These are phyloP conservation scores for Paramecium caudatum DNA, from an alignment of 73 alveolate species.

Conservation along the genomic window DNA sequence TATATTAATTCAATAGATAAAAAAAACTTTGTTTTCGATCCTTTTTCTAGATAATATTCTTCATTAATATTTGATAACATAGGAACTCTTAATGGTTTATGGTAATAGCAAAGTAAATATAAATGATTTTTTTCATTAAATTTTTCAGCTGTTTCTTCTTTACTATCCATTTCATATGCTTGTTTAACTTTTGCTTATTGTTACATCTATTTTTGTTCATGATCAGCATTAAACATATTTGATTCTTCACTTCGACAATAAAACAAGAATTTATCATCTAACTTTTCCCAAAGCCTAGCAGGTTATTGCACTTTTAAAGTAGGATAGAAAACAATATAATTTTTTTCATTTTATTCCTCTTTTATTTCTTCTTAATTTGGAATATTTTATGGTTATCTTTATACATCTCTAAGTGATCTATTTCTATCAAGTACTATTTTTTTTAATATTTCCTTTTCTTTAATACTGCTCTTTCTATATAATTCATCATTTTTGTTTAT, in stretches of 20 bases:
- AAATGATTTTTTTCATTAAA: neutral
- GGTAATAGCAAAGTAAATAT: neutral
- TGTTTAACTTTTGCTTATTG: neutral
- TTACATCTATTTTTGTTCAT: neutral
- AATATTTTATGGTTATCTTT: neutral
- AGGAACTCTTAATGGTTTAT: constrained; percentile 35
- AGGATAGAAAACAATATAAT: constrained; percentile 17
- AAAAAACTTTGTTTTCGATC: constrained; percentile 20
- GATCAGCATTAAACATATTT: constrained; percentile 18
- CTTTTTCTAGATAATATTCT: neutral
- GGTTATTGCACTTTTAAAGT: neutral
- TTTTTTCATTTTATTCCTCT: neutral
- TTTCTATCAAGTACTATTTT: neutral
- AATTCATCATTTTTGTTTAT: no score
- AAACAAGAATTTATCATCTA: constrained; percentile 58
- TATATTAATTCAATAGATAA: neutral
- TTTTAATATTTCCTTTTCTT: no score
- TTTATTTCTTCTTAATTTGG: neutral
- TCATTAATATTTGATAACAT: neutral
- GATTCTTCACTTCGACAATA: constrained; percentile 18
- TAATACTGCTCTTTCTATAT: no score
- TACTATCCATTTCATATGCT: no score
- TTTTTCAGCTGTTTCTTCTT: no score
- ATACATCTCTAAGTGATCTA: neutral
- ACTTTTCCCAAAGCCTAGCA: neutral